Evolutionary conservation across 441 rosid species (phyloP), one percentile per base, ranked within the genome.

Genomic region (Croton setiger): DNA sequence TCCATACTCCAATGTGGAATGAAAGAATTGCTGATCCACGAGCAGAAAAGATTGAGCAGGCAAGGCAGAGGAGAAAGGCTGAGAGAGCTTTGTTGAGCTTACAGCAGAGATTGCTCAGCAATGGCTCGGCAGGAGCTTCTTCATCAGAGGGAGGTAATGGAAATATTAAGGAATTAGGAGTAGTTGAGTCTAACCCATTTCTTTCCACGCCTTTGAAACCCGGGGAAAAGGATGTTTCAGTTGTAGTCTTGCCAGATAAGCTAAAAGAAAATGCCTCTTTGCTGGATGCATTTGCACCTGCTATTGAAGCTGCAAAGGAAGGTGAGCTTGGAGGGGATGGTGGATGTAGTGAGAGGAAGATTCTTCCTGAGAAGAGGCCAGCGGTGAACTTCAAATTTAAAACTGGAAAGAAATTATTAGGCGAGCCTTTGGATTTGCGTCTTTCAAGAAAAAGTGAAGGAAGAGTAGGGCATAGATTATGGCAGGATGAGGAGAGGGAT

Each of bases 41-140:
- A 33, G 85, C 92, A 1, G 98, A 94, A 64, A 92, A 88, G 85
- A 83, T 94, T 64, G 93, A 94, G 75, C 99, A 90, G 70, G 97
- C 89, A 0, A 85, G 87, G 76, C 96, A 94, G 76, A 82, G 90
- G 72, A 80, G 96, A 62, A 94, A 88, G 76, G 93, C 96, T 0
- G 98, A 91, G 88, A 86, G 89, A 80, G 93, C 98, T 67, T 78
- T 88, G 81, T 73, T 95, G 83, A 85, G 81, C 80, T 83, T 95
- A 81, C 98, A 95, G 83, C 89, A 87, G 86, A 87, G 97, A 81
- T 76, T 92, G 77, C 79, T 85, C 23, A 75, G 73, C 72, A 77
- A 74, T 74, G 80, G 76, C 10, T 73, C 83, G 11, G 69, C 66
- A 0, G 86, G 81, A 53, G 73, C 80, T 79, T 81, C 89, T 53